These are phyloP conservation scores for Torulaspora microellipsoides DNA, from an alignment of 805 yeast species.

Conservation along the genomic window DNA sequence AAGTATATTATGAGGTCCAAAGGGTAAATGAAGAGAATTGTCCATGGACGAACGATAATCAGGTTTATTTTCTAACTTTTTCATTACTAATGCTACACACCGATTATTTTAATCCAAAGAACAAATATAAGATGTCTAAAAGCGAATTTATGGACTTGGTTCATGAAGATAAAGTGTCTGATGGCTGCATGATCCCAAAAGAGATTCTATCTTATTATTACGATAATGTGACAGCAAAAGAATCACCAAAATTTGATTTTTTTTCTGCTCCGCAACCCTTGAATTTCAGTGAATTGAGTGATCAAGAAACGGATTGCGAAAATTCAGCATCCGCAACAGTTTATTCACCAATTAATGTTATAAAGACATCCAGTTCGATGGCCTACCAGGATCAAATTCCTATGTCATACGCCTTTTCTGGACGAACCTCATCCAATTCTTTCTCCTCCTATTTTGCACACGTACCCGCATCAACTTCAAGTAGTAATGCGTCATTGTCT, in stretches of 20 bases:
- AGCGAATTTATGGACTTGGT: constrained; percentile 53
- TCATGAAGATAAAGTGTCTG: constrained; percentile 30
- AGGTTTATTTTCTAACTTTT: constrained; percentile 58
- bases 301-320: constrained; percentile 1
- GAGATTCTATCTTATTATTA: constrained; percentile 53
- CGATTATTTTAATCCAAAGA: constrained; percentile 63
- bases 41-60: constrained; percentile 41
- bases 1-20: constrained; percentile 42
- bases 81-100: constrained; percentile 71
- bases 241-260: constrained; percentile 39
- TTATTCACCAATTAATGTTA: constrained; percentile 25
- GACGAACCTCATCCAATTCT: constrained; percentile 23
- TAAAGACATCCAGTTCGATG: constrained; percentile 7
- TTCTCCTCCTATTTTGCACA: constrained; percentile 24
- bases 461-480: constrained; percentile 14
- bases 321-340: constrained; percentile 1
- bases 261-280: constrained; percentile 4
- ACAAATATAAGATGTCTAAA: constrained; percentile 62
- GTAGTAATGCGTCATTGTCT: constrained; percentile 10
- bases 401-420: constrained; percentile 3
- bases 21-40: constrained; percentile 5
- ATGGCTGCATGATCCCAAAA: constrained; percentile 32
- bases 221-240: constrained; percentile 60
- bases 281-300: constrained; percentile 1
- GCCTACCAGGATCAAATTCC: constrained; percentile 9